Percentiles rank a stretch among this genome's conserved stretches.
phyloP scores from a whole-genome alignment of 192 early-diverging fungal genomes.

The Chytriomyces confervae region DNA sequence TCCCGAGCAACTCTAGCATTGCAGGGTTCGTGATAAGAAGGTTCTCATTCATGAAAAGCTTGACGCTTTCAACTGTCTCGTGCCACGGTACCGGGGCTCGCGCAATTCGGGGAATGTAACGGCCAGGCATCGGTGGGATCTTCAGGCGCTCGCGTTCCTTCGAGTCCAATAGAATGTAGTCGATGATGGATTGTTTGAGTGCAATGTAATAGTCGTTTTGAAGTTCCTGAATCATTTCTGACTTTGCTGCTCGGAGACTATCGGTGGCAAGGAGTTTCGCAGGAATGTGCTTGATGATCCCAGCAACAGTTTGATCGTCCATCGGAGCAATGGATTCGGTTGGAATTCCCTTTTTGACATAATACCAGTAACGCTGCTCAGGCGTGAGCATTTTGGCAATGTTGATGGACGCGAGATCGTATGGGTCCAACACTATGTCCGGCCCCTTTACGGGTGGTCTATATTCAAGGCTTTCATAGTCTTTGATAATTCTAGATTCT shows the following conservation, averaged over 20 bases:
- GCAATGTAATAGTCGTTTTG: conserved; percentile 48
- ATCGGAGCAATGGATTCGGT: conserved; percentile 51
- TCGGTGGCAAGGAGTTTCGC: conserved; percentile 36
- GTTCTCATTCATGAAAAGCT: conserved; percentile 50
- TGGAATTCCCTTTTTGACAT: conserved; percentile 54
- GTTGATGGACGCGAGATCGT: conserved; percentile 54
- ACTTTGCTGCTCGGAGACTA: conserved; percentile 31
- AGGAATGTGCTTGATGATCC: conserved; percentile 45
- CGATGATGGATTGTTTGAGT: conserved; percentile 58
- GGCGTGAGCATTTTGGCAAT: conserved; percentile 61
- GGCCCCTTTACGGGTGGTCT: conserved; percentile 23
- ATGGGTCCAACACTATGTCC: conserved; percentile 55
- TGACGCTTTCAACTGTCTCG: conserved; percentile 40
- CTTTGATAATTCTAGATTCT: conserved; percentile 42
- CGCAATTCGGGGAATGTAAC: conserved; percentile 49
- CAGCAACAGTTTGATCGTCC: conserved; percentile 39
- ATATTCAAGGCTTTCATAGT: conserved; percentile 28
- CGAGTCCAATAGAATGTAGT: conserved; percentile 65
- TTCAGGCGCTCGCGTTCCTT: conserved; percentile 53
- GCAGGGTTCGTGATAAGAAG: conserved; percentile 64
- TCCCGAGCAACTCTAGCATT: conserved; percentile 54
- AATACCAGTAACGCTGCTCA: conserved; percentile 61
- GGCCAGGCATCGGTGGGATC: conserved; percentile 49
- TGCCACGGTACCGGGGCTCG: conserved; percentile 71
- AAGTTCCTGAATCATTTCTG: conserved; percentile 50